A percentile compares a stretch with the other conserved stretches of the same genome.
Evolutionary conservation across 2,329 filamentous ascomycete genomes (phyloP).

Genomic region (Geoglossum cookeanum): DNA sequence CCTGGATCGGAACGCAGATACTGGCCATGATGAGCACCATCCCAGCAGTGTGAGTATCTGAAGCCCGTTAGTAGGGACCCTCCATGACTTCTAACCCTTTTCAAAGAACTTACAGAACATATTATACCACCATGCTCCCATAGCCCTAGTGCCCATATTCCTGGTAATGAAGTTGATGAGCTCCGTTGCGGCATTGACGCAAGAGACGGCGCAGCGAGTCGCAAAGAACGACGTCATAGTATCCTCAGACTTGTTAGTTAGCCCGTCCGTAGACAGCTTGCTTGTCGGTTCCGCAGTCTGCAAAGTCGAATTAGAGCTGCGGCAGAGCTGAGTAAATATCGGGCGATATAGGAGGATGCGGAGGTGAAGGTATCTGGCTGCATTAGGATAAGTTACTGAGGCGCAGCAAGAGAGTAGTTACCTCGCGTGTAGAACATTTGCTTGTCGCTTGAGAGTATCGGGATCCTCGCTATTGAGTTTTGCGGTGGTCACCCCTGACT

Average conservation of each 20-base stretch:
- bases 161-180: slow-evolving; percentile 16
- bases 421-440: slow-evolving; percentile 17
- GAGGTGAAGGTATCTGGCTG: slow-evolving; percentile 17
- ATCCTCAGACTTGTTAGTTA: slow-evolving; percentile 9
- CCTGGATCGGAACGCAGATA: slow-evolving; percentile 11
- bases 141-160: slow-evolving; percentile 14
- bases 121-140: slow-evolving; percentile 23
- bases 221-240: slow-evolving; percentile 9
- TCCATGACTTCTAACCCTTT: slow-evolving; percentile 11
- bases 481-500: not conserved
- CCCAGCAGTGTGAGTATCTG: slow-evolving; percentile 14
- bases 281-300: not conserved
- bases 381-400: not conserved
- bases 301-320: slow-evolving; percentile 9
- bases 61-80: not conserved
- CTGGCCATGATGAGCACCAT: slow-evolving; percentile 18
- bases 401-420: slow-evolving; percentile 17
- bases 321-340: slow-evolving; percentile 18
- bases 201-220: slow-evolving; percentile 16
- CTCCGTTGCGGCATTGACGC: slow-evolving; percentile 16
- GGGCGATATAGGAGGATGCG: slow-evolving; percentile 18
- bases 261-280: slow-evolving; percentile 5
- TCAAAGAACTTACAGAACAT: slow-evolving; percentile 15
- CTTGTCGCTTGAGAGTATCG: slow-evolving; percentile 10
- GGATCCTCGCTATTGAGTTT: not conserved